These are phyloP conservation scores for Lumnitzera racemosa DNA, from an alignment of 345 rosid species.

Conservation along the genomic window DNA sequence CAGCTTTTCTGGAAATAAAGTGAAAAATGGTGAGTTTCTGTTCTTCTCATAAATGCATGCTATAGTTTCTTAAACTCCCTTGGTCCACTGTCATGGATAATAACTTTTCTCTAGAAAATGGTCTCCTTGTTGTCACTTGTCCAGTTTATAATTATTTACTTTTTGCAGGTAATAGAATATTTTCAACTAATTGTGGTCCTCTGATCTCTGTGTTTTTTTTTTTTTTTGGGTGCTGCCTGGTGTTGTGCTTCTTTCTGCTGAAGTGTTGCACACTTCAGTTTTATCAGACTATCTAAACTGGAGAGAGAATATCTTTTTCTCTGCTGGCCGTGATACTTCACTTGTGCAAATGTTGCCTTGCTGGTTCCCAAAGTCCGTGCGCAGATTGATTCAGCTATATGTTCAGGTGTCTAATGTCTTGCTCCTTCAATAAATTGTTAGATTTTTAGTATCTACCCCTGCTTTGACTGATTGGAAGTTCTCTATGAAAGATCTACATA, in stretches of 20 bases:
- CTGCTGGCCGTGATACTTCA: conserved; percentile 81
- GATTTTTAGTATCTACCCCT: background rate
- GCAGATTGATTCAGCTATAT: conserved; percentile 87
- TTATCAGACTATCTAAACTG: conserved; percentile 75
- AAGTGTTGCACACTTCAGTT: conserved; percentile 32
- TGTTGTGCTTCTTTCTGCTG: background rate
- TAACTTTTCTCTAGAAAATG: background rate
- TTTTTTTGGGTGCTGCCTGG: background rate
- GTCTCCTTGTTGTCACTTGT: too few species aligned
- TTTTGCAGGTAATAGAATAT: too few species aligned
- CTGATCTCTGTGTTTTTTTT: background rate
- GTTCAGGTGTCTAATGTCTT: conserved; percentile 49
- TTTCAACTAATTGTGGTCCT: too few species aligned
- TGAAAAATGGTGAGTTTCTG: conserved; percentile 53
- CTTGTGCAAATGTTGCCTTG: conserved; percentile 92
- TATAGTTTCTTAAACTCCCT: conserved; percentile 2
- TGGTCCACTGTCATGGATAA: conserved; percentile 8
- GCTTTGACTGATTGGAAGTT: background rate
- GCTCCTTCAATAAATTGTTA: conserved; percentile 1
- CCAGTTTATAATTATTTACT: too few species aligned
- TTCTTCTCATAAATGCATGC: conserved; percentile 1
- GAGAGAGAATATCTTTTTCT: conserved; percentile 90
- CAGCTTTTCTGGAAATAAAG: conserved; percentile 40
- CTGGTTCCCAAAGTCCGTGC: conserved; percentile 92
- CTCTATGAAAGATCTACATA: too few species aligned